Conservation (phyloP, 129 eudicot species). For the Glebionis coronaria region DNA sequence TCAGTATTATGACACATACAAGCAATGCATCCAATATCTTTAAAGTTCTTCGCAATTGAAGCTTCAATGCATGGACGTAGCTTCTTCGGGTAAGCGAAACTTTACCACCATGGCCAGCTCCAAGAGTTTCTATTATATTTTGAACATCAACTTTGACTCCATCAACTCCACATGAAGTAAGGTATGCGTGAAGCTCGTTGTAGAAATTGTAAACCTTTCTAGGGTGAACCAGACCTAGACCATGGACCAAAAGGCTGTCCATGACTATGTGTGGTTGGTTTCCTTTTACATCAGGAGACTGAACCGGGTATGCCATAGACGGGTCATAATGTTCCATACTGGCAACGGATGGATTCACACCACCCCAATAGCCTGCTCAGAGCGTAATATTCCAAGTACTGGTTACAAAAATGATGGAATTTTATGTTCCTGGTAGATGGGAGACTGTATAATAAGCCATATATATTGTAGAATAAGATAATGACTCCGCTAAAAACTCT, state of each 20-base stretch:
- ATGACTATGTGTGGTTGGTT: constrained; percentile 88
- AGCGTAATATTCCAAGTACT: no score
- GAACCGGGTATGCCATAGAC: constrained; percentile 67
- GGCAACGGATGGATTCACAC: constrained; percentile 40
- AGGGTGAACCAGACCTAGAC: constrained; percentile 81
- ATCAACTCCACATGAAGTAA: constrained; percentile 86
- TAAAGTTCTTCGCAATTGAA: constrained; percentile 66
- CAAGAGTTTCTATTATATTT: constrained; percentile 76
- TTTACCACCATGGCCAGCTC: constrained; percentile 81
- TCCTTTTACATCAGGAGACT: constrained; percentile 73
- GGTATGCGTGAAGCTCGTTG: constrained; percentile 79
- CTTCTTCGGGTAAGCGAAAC: constrained; percentile 74
- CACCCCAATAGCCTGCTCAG: no score
- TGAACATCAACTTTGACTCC: constrained; percentile 97
- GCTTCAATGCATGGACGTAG: constrained; percentile 86
- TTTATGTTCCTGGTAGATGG: no score
- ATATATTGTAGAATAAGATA: no score
- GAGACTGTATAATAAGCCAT: no score
- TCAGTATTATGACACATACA: no score
- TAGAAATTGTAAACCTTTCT: constrained; percentile 74
- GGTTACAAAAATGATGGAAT: no score
- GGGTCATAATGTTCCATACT: constrained; percentile 76
- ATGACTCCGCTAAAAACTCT: no score
- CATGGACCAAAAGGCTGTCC: constrained; percentile 76
- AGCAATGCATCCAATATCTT: constrained; percentile 61